Evolutionary conservation across 2,329 filamentous ascomycete genomes (phyloP).

Genomic region (Pseudohalonectria lignicola): DNA sequence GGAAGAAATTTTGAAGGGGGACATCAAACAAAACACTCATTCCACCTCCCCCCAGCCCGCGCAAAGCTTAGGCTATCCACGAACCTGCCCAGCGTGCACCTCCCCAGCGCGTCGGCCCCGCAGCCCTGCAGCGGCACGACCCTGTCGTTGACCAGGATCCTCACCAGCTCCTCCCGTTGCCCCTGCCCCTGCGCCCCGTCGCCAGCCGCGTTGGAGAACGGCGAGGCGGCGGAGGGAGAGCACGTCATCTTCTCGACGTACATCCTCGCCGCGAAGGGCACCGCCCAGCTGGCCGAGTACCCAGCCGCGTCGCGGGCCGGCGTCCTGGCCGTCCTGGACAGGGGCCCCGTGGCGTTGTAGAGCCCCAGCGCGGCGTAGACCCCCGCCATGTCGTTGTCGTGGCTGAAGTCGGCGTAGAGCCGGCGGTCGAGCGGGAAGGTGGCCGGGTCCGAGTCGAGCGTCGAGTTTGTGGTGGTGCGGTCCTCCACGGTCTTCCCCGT

Average conservation of each 20-base stretch:
- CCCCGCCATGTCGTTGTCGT: constrained; percentile 78
- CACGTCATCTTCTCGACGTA: constrained; percentile 87
- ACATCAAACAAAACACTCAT: constrained; percentile 51
- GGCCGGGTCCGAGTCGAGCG: constrained; percentile 52
- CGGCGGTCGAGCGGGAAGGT: constrained; percentile 63
- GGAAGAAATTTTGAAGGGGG: too few relatives aligned
- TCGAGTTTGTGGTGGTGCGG: constrained; percentile 65
- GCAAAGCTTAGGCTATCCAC: constrained; percentile 69
- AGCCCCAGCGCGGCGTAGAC: constrained; percentile 70
- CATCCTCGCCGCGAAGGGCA: constrained; percentile 70
- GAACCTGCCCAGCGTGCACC: constrained; percentile 60
- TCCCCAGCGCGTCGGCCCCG: constrained; percentile 55
- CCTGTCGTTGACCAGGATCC: constrained; percentile 74
- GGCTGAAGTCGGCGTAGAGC: constrained; percentile 83
- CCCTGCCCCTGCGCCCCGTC: too few relatives aligned
- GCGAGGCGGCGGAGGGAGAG: constrained; percentile 17
- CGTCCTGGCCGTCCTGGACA: constrained; percentile 38
- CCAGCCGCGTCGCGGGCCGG: constrained; percentile 46
- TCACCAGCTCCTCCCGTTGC: constrained; percentile 57
- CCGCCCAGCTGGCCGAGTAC: constrained; percentile 66
- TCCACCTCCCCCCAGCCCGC: constrained; percentile 61
- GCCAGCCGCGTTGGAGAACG: too few relatives aligned
- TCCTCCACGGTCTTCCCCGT: constrained; percentile 60
- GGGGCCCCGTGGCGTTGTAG: constrained; percentile 54
- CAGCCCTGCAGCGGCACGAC: constrained; percentile 65